Base-by-base conservation (phyloP, 1,139 yeast genomes). In the Waltiozyma sp. region DNA sequence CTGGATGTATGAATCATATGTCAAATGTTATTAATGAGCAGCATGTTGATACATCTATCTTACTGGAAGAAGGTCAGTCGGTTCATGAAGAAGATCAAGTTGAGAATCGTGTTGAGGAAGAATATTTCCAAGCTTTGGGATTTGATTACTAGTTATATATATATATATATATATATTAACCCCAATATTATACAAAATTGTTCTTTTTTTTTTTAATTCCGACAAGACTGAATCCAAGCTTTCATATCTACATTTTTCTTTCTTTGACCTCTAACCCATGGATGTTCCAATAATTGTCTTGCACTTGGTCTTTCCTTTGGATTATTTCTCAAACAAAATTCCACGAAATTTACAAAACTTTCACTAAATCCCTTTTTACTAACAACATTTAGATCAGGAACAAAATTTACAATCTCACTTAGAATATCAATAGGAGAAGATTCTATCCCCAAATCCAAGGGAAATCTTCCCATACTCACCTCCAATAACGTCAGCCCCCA, bases 381-480 rank as follows among this genome's bases (percentile, higher is more conserved):
- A 63, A 91, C 88, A 45, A 76, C 80, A 47, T 82, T 86, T 60
- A 89, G 96, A 38, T 71, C 72, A 1, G 96, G 96, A 39, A 88
- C 80, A 62, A 81, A 83, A 44, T 87, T 86, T 46, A 88, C 74
- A 40, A 91, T 89, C 55, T 85, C 70, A 44, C 87, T 77, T 38
- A 91, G 66, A 26, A 91, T 70, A 61, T 91, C 98, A 41, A 91
- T 87, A 0, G 98, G 97, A 4, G 86, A 78, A 2, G 66, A 60
- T 2, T 62, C 58, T 31, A 62, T 57, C 36, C 62, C 66, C 38
- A 61, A 59, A 49, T 68, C 63, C 53, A 75, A 75, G 6, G 98
- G 98, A 60, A 89, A 89, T 50, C 75, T 70, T 24, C 95, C 95
- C 55, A 77, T 80, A 2, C 97, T 96, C 26, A 89, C 96, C 60